phyloP scores from a whole-genome alignment of 78 protist genomes.

The Ministeria vibrans region DNA sequence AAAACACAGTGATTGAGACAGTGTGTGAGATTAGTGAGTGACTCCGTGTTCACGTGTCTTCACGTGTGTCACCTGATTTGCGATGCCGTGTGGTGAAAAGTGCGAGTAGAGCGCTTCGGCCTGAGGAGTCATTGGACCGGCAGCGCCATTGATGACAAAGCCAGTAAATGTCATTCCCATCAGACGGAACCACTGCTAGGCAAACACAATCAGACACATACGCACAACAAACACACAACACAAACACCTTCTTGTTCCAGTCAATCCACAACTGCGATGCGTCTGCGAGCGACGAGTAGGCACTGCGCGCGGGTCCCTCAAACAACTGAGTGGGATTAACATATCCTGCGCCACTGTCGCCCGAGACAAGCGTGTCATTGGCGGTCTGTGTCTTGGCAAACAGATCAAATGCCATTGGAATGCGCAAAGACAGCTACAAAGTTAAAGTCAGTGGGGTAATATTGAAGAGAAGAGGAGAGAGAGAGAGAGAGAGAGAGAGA shows the following conservation, averaged over 20 bases:
- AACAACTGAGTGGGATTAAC: slow-evolving; percentile 9
- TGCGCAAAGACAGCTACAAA: neutral
- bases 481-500: too few species aligned
- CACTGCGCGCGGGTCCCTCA: neutral
- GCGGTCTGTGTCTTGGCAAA: neutral
- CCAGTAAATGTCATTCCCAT: neutral
- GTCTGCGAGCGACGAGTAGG: neutral
- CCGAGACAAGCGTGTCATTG: neutral
- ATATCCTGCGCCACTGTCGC: slow-evolving; percentile 16
- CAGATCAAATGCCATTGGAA: neutral
- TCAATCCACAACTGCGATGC: neutral
- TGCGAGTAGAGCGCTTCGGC: neutral
- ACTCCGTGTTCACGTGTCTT: too few species aligned
- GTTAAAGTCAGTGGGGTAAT: too few species aligned
- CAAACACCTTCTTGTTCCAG: too few species aligned
- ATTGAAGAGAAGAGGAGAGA: too few species aligned
- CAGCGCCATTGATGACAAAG: slow-evolving; percentile 5
- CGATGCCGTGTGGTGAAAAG: neutral
- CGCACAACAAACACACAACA: too few species aligned
- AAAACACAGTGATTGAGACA: too few species aligned
- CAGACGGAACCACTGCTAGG: neutral
- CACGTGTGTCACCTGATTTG: too few species aligned
- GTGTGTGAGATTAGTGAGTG: too few species aligned
- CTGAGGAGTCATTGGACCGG: neutral
- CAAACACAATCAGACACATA: too few species aligned